phyloP scores from a whole-genome alignment of 2,329 filamentous ascomycete genomes.

The Aspergillus hortae region DNA sequence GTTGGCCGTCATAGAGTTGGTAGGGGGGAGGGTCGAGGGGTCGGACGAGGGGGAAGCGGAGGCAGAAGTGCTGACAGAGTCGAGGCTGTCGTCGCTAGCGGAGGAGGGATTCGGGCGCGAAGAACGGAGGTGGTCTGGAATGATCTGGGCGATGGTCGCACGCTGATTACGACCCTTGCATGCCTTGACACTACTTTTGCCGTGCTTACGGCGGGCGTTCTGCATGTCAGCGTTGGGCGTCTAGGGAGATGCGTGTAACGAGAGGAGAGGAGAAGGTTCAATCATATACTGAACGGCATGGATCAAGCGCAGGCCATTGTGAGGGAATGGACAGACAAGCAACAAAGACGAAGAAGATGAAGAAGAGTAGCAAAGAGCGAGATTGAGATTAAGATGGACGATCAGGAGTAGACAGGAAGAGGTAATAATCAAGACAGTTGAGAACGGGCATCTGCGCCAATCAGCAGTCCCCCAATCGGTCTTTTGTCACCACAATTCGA shows the following conservation, averaged over 20 bases:
- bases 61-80: background rate
- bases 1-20: constrained; percentile 22
- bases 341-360: too few species aligned
- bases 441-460: background rate
- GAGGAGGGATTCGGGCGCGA: constrained; percentile 14
- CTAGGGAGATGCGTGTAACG: background rate
- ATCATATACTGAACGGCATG: background rate
- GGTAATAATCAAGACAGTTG: too few species aligned
- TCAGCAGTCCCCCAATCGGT: background rate
- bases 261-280: background rate
- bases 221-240: constrained; percentile 10
- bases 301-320: background rate
- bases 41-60: background rate
- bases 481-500: background rate
- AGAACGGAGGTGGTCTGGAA: constrained; percentile 14
- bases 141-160: constrained; percentile 27
- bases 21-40: constrained; percentile 15
- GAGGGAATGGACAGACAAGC: background rate
- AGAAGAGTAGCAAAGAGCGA: too few species aligned
- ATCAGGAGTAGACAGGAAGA: too few species aligned
- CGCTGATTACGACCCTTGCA: constrained; percentile 20
- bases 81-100: constrained; percentile 20
- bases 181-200: constrained; percentile 20
- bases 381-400: too few species aligned
- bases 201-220: constrained; percentile 27